Evolutionary conservation across 768 basidiomycete genomes (phyloP).

Genomic region (Tulasnella sp.): DNA sequence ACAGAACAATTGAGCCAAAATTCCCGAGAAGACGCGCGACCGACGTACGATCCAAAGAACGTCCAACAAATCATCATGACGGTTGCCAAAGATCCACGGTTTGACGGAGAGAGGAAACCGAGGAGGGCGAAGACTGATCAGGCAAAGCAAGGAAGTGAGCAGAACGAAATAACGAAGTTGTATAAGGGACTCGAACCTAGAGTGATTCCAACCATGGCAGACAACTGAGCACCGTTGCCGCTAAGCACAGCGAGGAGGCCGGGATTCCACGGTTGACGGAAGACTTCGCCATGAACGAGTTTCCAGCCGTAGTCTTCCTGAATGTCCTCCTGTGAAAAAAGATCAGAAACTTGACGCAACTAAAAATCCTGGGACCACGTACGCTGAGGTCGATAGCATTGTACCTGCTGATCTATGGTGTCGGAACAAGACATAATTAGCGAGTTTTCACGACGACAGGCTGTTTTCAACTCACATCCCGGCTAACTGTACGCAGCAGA

Average conservation of each 20-base stretch:
- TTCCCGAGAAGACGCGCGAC: not conserved
- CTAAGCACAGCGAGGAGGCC: slow-evolving; percentile 73
- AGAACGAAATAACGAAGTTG: not conserved
- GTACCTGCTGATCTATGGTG: slow-evolving; percentile 68
- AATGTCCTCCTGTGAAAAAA: slow-evolving; percentile 61
- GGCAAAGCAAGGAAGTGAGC: not conserved
- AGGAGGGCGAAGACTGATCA: slow-evolving; percentile 72
- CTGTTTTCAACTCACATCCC: slow-evolving; percentile 49
- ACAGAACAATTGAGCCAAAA: not conserved
- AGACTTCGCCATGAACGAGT: slow-evolving; percentile 91
- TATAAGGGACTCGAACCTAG: slow-evolving; percentile 39
- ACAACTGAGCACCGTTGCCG: slow-evolving; percentile 83
- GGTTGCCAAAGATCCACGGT: slow-evolving; percentile 86
- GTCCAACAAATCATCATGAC: slow-evolving; percentile 94
- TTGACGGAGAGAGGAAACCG: slow-evolving; percentile 91
- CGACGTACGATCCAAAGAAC: slow-evolving; percentile 66
- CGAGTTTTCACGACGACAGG: not conserved
- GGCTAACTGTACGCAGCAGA: slow-evolving; percentile 69
- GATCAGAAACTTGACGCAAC: not conserved
- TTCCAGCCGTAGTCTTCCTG: slow-evolving; percentile 99
- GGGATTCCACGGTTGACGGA: slow-evolving; percentile 67
- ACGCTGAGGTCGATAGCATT: slow-evolving; percentile 88
- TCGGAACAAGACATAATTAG: not conserved
- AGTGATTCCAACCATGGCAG: slow-evolving; percentile 79
- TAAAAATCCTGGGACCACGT: slow-evolving; percentile 21